These are phyloP conservation scores for Sphagnum tenellum DNA, from an alignment of 225 moss, liverwort and hornwort genomes.

Conservation along the genomic window DNA sequence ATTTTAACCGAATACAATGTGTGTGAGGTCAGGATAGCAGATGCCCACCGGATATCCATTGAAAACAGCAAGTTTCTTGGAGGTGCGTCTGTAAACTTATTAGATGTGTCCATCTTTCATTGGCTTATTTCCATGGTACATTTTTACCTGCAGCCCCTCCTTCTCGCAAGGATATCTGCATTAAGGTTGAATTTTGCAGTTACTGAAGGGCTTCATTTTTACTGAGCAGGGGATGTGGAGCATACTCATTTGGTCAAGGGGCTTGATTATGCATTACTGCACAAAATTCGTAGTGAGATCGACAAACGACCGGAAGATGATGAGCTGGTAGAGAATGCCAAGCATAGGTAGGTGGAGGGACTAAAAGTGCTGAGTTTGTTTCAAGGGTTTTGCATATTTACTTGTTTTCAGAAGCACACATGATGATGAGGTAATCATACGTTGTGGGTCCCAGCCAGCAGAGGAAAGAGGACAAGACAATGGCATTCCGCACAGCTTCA, in stretches of 20 bases:
- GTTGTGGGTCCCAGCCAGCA: constrained; percentile 41
- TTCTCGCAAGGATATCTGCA: too few relatives aligned
- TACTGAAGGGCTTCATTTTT: too few relatives aligned
- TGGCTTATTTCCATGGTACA: too few relatives aligned
- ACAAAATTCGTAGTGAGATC: constrained; percentile 99
- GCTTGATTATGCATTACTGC: constrained; percentile 93
- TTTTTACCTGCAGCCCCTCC: too few relatives aligned
- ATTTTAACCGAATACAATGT: too few relatives aligned
- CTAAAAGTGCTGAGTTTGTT: too few relatives aligned
- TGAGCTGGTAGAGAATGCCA: constrained; percentile 50
- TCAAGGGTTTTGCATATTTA: too few relatives aligned
- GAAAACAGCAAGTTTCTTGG: constrained; percentile 99
- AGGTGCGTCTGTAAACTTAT: constrained; percentile 31
- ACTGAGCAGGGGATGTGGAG: constrained; percentile 92
- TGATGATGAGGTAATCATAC: too few relatives aligned
- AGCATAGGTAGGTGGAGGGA: constrained; percentile 39
- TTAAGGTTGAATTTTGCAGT: too few relatives aligned
- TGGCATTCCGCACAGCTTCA: constrained; percentile 71
- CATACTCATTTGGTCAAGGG: constrained; percentile 99
- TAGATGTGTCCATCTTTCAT: too few relatives aligned
- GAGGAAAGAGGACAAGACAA: constrained; percentile 74
- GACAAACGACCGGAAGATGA: constrained; percentile 95
- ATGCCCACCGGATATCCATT: constrained; percentile 93
- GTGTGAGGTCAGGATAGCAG: constrained; percentile 54
- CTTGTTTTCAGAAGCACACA: too few relatives aligned